phyloP scores from a whole-genome alignment of 2,329 filamentous ascomycete species.

The Whalleya microplaca region DNA sequence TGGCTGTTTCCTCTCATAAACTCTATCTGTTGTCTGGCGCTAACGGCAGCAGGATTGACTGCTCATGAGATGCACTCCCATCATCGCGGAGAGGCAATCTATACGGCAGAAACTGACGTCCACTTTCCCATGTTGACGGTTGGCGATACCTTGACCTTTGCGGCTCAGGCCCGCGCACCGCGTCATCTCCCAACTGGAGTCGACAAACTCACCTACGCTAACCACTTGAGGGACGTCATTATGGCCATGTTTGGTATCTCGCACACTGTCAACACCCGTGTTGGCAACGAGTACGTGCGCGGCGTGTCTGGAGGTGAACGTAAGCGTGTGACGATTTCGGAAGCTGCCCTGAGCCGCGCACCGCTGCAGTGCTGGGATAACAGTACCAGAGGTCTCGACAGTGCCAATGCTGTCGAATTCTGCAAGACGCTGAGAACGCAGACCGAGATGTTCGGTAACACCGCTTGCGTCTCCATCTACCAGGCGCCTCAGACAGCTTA shows the following conservation, averaged over 20 bases:
- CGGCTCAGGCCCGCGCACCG: conserved; percentile 70
- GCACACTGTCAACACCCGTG: conserved; percentile 72
- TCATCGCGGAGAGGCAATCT: conserved; percentile 85
- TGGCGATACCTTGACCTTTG: conserved; percentile 79
- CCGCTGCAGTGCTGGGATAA: conserved; percentile 73
- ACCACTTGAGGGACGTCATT: conserved; percentile 70
- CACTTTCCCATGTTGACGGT: conserved; percentile 80
- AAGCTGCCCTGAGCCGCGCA: conserved; percentile 61
- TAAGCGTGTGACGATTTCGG: conserved; percentile 67
- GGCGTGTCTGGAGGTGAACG: conserved; percentile 77
- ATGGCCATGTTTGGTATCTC: conserved; percentile 78
- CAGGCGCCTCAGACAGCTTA: conserved; percentile 69
- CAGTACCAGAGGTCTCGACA: conserved; percentile 74
- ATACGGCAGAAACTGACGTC: conserved; percentile 82
- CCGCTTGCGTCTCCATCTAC: conserved; percentile 74
- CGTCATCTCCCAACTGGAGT: conserved; percentile 63
- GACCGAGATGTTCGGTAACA: conserved; percentile 68
- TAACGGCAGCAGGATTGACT: conserved; percentile 54
- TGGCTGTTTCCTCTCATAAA: not conserved
- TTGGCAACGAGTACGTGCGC: conserved; percentile 76
- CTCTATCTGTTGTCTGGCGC: not conserved
- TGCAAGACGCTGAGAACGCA: conserved; percentile 68
- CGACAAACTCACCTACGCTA: conserved; percentile 56
- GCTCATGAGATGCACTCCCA: conserved; percentile 75
- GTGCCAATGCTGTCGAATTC: conserved; percentile 76